Conservation (phyloP, 331 rosid species). For the Quercus tomentella region DNA sequence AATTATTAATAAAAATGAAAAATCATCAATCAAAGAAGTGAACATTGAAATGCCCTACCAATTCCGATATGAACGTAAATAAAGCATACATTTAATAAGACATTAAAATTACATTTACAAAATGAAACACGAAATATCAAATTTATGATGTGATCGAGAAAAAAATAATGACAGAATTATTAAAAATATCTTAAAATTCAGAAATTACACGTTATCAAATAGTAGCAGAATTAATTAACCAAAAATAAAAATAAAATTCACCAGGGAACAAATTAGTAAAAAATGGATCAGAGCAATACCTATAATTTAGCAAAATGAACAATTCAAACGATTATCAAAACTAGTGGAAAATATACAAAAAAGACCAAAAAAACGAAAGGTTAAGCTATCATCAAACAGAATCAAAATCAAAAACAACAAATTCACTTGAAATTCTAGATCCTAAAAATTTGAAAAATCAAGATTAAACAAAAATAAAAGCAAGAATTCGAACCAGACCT, state of each 20-base stretch:
- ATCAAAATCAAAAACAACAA: neutral
- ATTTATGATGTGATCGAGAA: neutral
- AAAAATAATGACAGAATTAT: neutral
- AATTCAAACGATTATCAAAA: neutral
- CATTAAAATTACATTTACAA: neutral
- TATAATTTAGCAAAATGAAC: neutral
- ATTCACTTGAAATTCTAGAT: neutral
- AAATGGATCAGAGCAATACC: neutral
- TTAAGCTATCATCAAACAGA: neutral
- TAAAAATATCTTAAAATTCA: neutral
- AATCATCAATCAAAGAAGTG: neutral
- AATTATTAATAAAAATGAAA: neutral
- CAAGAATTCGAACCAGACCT: constrained; percentile 37
- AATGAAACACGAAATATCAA: neutral
- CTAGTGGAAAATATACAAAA: neutral
- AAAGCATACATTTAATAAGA: neutral
- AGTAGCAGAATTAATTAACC: neutral
- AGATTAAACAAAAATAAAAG: neutral
- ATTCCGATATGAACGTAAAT: neutral
- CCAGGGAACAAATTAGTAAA: neutral
- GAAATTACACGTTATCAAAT: neutral
- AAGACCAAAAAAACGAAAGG: neutral
- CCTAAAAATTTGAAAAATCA: neutral
- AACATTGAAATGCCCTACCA: neutral
- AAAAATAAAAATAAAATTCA: neutral